These are phyloP conservation scores for Neopestalotiopsis sp. DNA, from an alignment of 2,329 filamentous ascomycete genomes.

Conservation along the genomic window DNA sequence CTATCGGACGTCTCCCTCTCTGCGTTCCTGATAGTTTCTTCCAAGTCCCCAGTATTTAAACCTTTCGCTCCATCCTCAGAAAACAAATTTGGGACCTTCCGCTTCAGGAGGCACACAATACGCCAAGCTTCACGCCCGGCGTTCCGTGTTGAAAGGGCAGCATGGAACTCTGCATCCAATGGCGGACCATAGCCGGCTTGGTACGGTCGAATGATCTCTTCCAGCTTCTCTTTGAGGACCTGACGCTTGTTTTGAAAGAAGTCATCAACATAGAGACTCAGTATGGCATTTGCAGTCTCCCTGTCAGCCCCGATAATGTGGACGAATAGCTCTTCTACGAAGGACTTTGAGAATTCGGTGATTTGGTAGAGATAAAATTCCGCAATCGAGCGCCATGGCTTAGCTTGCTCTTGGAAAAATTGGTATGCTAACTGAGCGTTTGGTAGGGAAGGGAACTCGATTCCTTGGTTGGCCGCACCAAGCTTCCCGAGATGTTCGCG, in stretches of 20 bases:
- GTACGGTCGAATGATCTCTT: conserved; percentile 20
- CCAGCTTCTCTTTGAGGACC: conserved; percentile 15
- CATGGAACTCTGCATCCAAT: conserved; percentile 19
- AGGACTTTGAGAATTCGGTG: conserved; percentile 17
- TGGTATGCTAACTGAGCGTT: conserved; percentile 17
- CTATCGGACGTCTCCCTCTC: not conserved
- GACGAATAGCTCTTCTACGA: conserved; percentile 20
- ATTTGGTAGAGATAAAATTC: conserved; percentile 17
- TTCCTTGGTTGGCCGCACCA: conserved; percentile 21
- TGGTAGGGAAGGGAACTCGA: conserved; percentile 19
- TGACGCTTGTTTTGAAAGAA: conserved; percentile 5
- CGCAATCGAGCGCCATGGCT: conserved; percentile 19
- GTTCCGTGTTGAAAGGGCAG: not conserved
- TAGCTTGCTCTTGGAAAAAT: conserved; percentile 19
- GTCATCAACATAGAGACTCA: not conserved
- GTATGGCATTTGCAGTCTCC: conserved; percentile 9
- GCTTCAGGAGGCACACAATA: conserved; percentile 17
- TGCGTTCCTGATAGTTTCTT: not conserved
- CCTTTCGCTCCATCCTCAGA: conserved; percentile 2
- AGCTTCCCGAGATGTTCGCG: conserved; percentile 19
- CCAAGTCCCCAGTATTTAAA: not conserved
- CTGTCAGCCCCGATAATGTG: conserved; percentile 17
- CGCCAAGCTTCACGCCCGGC: conserved; percentile 13
- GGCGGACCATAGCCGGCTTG: conserved; percentile 14
- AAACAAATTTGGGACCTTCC: conserved; percentile 18